These are phyloP conservation scores for Fusarium fracticaudum DNA, from an alignment of 2,329 filamentous ascomycete genomes.

Conservation along the genomic window DNA sequence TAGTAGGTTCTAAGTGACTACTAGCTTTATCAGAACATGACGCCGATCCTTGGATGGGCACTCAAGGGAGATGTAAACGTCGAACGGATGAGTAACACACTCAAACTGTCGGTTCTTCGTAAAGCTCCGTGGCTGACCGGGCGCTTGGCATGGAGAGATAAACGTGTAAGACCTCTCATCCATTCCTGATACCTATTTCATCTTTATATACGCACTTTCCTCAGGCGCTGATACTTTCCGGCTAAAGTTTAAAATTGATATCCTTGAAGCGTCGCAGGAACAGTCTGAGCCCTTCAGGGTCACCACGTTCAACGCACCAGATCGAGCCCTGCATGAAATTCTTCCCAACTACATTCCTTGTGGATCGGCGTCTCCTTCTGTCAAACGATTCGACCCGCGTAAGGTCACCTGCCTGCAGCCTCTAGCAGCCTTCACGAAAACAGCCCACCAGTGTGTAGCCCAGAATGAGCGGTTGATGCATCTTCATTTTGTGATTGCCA, in stretches of 20 bases:
- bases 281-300: rapidly evolving
- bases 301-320: neutral
- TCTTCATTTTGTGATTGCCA: neutral
- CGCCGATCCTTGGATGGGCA: neutral
- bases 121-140: neutral
- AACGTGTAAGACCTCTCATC: rapidly evolving
- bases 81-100: neutral
- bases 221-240: neutral
- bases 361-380: neutral
- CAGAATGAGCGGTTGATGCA: neutral
- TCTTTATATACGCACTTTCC: rapidly evolving
- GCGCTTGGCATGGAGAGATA: neutral
- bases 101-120: neutral
- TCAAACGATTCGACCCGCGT: neutral
- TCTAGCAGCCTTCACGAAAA: neutral
- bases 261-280: neutral
- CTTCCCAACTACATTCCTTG: neutral
- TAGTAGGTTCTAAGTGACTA: neutral
- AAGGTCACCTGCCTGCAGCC: neutral
- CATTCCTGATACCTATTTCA: neutral
- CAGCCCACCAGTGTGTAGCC: neutral
- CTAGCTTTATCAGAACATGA: neutral
- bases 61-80: neutral
- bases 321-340: neutral
- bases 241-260: neutral